These are phyloP conservation scores for Leccinum arenicola DNA, from an alignment of 768 basidiomycete genomes.

Conservation along the genomic window DNA sequence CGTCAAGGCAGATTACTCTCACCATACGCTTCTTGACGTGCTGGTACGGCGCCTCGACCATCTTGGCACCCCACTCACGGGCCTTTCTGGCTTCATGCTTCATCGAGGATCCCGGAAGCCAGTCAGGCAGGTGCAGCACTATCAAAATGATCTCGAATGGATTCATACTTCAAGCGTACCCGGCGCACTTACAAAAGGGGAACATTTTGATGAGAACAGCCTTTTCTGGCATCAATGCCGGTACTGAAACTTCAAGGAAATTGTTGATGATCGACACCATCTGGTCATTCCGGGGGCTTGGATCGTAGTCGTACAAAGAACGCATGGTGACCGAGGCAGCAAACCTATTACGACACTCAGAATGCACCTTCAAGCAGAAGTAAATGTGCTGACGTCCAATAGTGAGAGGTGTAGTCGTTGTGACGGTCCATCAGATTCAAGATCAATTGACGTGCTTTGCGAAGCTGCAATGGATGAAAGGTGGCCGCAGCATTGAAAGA, in stretches of 20 bases:
- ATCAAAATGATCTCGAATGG: background rate
- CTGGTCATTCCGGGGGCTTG: constrained; percentile 10
- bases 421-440: constrained; percentile 7
- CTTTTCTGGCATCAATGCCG: constrained; percentile 11
- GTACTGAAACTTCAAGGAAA: constrained; percentile 7
- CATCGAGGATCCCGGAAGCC: constrained; percentile 20
- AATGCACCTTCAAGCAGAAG: background rate
- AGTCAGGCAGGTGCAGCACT: constrained; percentile 30
- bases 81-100: constrained; percentile 12
- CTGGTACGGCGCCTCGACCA: constrained; percentile 17
- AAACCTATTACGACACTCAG: constrained; percentile 20
- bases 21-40: constrained; percentile 11
- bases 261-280: constrained; percentile 16
- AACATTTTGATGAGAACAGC: constrained; percentile 14
- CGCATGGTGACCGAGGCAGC: constrained; percentile 31
- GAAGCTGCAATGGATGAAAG: constrained; percentile 9
- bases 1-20: background rate
- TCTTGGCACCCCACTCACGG: constrained; percentile 5
- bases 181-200: constrained; percentile 15
- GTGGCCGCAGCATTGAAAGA: background rate
- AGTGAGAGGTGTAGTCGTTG: constrained; percentile 5
- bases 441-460: constrained; percentile 7
- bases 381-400: constrained; percentile 7
- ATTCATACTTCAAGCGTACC: background rate
- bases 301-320: constrained; percentile 21